Evolutionary conservation across 441 rosid species (phyloP).

Genomic region (Jatropha podagrica): DNA sequence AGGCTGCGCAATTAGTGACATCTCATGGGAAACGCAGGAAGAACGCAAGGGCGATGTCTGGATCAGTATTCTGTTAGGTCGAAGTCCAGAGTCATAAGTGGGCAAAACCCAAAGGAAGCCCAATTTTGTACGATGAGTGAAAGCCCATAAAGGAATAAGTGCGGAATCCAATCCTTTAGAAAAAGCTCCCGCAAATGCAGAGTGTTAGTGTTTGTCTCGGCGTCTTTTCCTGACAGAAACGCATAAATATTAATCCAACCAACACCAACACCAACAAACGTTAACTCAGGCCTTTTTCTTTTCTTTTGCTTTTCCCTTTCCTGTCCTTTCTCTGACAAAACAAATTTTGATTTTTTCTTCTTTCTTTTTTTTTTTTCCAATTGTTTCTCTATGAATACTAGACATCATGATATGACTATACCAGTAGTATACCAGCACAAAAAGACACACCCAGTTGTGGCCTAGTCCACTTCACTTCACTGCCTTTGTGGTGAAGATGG

Average conservation of each 20-base stretch:
- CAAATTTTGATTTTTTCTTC: background rate
- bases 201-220: constrained; percentile 15
- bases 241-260: background rate
- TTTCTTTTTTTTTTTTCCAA: background rate
- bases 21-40: too few species aligned
- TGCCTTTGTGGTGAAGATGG: constrained; percentile 36
- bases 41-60: too few species aligned
- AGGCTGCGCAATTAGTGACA: too few species aligned
- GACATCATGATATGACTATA: background rate
- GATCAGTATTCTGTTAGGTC: too few species aligned
- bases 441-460: constrained; percentile 4
- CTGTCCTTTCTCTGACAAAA: too few species aligned
- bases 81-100: too few species aligned
- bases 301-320: background rate
- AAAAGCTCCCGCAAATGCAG: background rate
- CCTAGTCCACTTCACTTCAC: background rate
- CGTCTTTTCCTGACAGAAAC: constrained; percentile 37
- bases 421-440: background rate
- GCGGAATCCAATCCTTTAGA: background rate
- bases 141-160: background rate
- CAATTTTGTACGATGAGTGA: background rate
- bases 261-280: background rate
- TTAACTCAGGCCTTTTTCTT: background rate
- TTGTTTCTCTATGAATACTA: background rate
- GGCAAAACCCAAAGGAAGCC: background rate